Evolutionary conservation across 1,139 yeast species (phyloP).

Genomic region (Zygosaccharomyces sapae): DNA sequence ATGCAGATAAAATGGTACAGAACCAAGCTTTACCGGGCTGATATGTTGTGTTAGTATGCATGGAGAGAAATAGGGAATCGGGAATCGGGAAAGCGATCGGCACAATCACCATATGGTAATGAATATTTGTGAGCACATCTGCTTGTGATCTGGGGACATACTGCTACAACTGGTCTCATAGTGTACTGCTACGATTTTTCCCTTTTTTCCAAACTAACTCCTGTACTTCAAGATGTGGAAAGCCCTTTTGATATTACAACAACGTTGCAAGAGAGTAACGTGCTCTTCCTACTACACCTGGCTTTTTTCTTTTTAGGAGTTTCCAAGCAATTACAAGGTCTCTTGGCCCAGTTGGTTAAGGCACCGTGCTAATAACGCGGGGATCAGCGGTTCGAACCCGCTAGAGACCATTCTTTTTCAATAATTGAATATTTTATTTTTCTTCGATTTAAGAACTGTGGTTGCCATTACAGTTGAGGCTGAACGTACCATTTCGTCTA

Average conservation of each 20-base stretch:
- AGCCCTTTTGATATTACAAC: slow-evolving; percentile 1
- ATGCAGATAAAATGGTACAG: slow-evolving; percentile 87
- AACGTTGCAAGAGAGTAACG: background rate
- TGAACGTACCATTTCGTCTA: too few relatives aligned
- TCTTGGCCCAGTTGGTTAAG: slow-evolving; percentile 36
- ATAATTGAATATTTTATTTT: background rate
- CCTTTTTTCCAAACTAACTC: background rate
- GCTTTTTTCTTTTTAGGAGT: background rate
- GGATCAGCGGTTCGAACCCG: slow-evolving; percentile 37
- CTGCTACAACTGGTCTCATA: slow-evolving; percentile 45
- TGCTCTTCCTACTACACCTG: background rate
- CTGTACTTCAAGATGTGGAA: background rate
- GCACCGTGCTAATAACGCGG: slow-evolving; percentile 37
- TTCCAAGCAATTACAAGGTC: slow-evolving; percentile 18
- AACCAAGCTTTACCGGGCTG: slow-evolving; percentile 87
- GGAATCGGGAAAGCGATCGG: background rate
- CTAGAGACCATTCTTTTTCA: slow-evolving; percentile 30
- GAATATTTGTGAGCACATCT: background rate
- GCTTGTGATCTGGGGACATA: slow-evolving; percentile 30
- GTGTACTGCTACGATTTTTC: background rate
- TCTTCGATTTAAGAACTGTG: background rate
- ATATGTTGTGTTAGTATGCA: slow-evolving; percentile 13
- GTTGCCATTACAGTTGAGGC: too few relatives aligned
- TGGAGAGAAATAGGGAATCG: background rate
- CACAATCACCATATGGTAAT: background rate